phyloP scores from a whole-genome alignment of 2,329 filamentous ascomycete species.

The Emergomyces orientalis region DNA sequence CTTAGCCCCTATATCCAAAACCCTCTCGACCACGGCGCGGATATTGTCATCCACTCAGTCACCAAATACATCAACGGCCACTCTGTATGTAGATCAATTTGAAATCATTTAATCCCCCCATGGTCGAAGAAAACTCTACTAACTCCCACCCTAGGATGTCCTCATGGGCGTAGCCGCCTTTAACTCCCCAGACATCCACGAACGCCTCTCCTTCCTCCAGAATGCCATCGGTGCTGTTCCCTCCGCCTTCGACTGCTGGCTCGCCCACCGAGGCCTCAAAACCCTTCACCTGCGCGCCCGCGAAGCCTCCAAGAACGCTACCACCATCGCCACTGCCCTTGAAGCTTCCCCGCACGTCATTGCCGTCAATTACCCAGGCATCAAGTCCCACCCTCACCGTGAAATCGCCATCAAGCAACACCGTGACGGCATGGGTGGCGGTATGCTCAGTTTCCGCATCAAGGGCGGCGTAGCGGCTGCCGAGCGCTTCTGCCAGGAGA shows the following conservation, averaged over 20 bases:
- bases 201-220: constrained; percentile 79
- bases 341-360: constrained; percentile 73
- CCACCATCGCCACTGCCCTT: constrained; percentile 64
- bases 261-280: constrained; percentile 93
- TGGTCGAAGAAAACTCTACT: background rate
- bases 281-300: constrained; percentile 87
- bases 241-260: constrained; percentile 93
- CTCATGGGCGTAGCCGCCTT: constrained; percentile 96
- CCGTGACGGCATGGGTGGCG: constrained; percentile 85
- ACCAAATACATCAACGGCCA: constrained; percentile 99
- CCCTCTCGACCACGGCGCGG: constrained; percentile 86
- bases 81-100: constrained; percentile 36
- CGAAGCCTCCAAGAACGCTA: constrained; percentile 75
- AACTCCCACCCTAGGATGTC: constrained; percentile 53
- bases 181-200: constrained; percentile 71
- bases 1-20: constrained; percentile 94
- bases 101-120: too few relatives aligned
- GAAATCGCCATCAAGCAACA: constrained; percentile 82
- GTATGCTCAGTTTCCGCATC: constrained; percentile 96
- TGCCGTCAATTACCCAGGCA: constrained; percentile 89
- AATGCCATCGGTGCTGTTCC: constrained; percentile 96
- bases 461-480: constrained; percentile 76
- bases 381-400: constrained; percentile 78
- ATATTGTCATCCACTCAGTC: constrained; percentile 93
- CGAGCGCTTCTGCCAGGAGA: constrained; percentile 83